Percentiles rank a stretch among this genome's conserved stretches.
These are phyloP conservation scores for Fomitopsis schrenkii DNA, from an alignment of 1,284 basidiomycete species.

Conservation along the genomic window DNA sequence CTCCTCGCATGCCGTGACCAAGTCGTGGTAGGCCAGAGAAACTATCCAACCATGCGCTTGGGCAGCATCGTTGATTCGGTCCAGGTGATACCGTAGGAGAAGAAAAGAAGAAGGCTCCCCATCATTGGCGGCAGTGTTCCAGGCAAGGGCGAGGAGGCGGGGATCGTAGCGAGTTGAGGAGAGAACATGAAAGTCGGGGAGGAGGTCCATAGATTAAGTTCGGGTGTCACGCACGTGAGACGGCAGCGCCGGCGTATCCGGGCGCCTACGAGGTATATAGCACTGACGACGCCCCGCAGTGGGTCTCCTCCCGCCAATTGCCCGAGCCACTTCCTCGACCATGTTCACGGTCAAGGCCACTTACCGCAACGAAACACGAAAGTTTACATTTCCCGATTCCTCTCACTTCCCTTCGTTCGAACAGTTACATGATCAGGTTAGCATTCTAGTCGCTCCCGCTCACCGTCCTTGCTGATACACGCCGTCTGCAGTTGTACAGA, in stretches of 20 bases:
- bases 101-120: slow-evolving; percentile 48
- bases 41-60: slow-evolving; percentile 45
- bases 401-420: slow-evolving; percentile 38
- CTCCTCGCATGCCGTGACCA: slow-evolving; percentile 39
- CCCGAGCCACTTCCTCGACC: slow-evolving; percentile 16
- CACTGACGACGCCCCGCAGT: slow-evolving; percentile 6
- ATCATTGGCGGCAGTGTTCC: slow-evolving; percentile 53
- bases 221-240: slow-evolving; percentile 2
- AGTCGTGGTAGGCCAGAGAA: slow-evolving; percentile 33
- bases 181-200: slow-evolving; percentile 36
- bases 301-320: slow-evolving; percentile 16
- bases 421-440: slow-evolving; percentile 41
- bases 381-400: slow-evolving; percentile 37
- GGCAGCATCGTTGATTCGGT: slow-evolving; percentile 51
- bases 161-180: slow-evolving; percentile 58
- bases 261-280: slow-evolving; percentile 9
- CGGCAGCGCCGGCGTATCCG: slow-evolving; percentile 1
- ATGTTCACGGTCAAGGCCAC: slow-evolving; percentile 57
- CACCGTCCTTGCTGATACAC: slow-evolving; percentile 11
- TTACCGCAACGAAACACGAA: slow-evolving; percentile 47
- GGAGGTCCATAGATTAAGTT: slow-evolving; percentile 4
- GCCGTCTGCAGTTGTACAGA: slow-evolving; percentile 51
- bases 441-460: slow-evolving; percentile 9
- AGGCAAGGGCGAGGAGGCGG: slow-evolving; percentile 37
- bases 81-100: slow-evolving; percentile 52